phyloP scores from a whole-genome alignment of 2,329 filamentous ascomycete genomes.

The Colletotrichum shisoi region DNA sequence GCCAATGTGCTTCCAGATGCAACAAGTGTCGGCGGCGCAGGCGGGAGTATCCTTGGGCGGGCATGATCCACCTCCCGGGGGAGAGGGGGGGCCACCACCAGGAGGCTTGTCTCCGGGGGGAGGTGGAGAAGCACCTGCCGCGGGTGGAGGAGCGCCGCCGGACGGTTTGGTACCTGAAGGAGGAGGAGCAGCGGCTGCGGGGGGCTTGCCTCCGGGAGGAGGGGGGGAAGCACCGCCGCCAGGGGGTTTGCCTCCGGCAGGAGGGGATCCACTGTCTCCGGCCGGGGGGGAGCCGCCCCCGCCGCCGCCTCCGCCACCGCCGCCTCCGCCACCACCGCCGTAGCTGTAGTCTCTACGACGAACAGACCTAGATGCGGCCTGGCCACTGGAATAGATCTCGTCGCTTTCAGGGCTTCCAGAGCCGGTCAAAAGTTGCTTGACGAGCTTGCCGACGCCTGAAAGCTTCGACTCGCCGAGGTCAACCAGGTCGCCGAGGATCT shows the following conservation, averaged over 20 bases:
- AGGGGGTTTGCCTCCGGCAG: not conserved
- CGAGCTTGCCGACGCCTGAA: conserved; percentile 47
- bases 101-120: not conserved
- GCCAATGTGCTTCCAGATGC: conserved; percentile 55
- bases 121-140: not conserved
- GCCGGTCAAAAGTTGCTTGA: conserved; percentile 51
- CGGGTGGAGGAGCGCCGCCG: not conserved
- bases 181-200: not conserved
- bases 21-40: conserved; percentile 53
- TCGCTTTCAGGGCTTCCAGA: conserved; percentile 43
- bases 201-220: conserved; percentile 9
- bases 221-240: conserved; percentile 11
- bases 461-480: conserved; percentile 45
- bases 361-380: too few species aligned
- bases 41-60: conserved; percentile 42
- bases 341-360: conserved; percentile 18
- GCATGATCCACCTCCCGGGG: conserved; percentile 14
- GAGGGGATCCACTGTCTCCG: not conserved
- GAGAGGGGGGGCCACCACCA: not conserved
- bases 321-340: not conserved
- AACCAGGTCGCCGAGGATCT: conserved; percentile 51
- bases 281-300: not conserved
- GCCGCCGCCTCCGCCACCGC: not conserved
- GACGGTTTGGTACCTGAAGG: not conserved
- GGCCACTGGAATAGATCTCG: conserved; percentile 37